Conservation (phyloP, 768 basidiomycete genomes). For the Termitomyces sp. region DNA sequence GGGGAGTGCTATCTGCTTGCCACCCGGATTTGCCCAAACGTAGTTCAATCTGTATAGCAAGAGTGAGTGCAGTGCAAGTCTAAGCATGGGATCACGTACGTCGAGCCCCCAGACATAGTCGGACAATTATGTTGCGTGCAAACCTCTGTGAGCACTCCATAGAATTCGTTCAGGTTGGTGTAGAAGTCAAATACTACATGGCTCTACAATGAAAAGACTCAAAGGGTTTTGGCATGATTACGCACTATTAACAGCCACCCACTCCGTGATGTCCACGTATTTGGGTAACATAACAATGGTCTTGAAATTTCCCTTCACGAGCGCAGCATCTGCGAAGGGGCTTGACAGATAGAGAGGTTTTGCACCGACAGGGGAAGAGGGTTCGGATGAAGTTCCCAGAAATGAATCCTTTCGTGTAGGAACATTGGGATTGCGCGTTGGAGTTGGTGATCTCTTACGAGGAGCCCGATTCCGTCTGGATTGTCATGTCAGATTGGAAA, state of each 20-base stretch:
- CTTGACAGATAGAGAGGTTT: conserved; percentile 90
- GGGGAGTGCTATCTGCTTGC: conserved; percentile 82
- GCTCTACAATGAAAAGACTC: background rate
- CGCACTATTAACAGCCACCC: conserved; percentile 94
- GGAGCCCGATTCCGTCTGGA: conserved; percentile 32
- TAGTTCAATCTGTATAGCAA: conserved; percentile 71
- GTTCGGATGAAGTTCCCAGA: conserved; percentile 34
- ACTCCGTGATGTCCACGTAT: conserved; percentile 94
- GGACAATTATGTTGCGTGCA: conserved; percentile 91
- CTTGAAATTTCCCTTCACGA: conserved; percentile 98
- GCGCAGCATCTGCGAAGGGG: conserved; percentile 91
- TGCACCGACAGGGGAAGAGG: conserved; percentile 36
- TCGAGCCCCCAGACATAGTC: conserved; percentile 85
- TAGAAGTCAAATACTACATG: conserved; percentile 92
- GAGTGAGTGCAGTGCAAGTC: background rate
- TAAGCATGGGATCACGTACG: conserved; percentile 45
- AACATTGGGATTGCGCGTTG: conserved; percentile 25
- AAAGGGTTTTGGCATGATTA: conserved; percentile 14
- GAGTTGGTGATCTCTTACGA: conserved; percentile 38
- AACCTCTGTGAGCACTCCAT: conserved; percentile 89
- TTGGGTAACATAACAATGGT: conserved; percentile 96
- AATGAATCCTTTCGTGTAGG: conserved; percentile 28
- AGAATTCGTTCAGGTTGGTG: conserved; percentile 95
- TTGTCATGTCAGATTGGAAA: conserved; percentile 13
- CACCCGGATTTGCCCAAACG: conserved; percentile 90